phyloP scores from a whole-genome alignment of 2,329 filamentous ascomycete genomes.

The Lecanicillium sp. region DNA sequence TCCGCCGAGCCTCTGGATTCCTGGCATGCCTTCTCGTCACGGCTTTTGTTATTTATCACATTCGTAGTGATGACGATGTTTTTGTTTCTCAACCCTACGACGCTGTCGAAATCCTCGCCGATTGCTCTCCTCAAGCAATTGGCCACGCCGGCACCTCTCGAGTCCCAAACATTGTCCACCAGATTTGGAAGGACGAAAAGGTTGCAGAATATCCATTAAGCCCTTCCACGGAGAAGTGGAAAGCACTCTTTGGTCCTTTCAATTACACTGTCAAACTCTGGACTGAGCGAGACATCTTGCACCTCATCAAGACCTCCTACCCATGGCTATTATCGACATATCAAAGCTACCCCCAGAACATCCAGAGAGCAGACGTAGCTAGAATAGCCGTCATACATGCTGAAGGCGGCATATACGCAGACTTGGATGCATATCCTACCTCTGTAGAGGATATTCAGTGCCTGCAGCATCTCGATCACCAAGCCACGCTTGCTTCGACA shows the following conservation, averaged over 20 bases:
- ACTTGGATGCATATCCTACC: slow-evolving; percentile 15
- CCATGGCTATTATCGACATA: slow-evolving; percentile 15
- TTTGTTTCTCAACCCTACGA: no score
- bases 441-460: slow-evolving; percentile 10
- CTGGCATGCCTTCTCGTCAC: no score
- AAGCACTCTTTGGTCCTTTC: slow-evolving; percentile 8
- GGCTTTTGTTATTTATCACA: no score
- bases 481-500: slow-evolving; percentile 13
- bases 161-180: slow-evolving; percentile 14
- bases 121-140: no score
- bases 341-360: slow-evolving; percentile 13
- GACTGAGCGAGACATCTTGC: slow-evolving; percentile 14
- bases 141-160: background rate
- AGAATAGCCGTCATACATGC: slow-evolving; percentile 15
- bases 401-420: slow-evolving; percentile 16
- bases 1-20: no score
- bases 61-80: no score
- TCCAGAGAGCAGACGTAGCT: slow-evolving; percentile 16
- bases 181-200: slow-evolving; percentile 15
- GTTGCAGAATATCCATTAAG: slow-evolving; percentile 11
- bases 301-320: slow-evolving; percentile 12
- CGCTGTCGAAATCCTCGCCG: no score
- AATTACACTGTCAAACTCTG: slow-evolving; percentile 16
- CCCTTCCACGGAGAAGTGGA: slow-evolving; percentile 11
- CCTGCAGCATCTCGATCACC: slow-evolving; percentile 10